Percentiles rank a stretch among this genome's conserved stretches.
Evolutionary conservation across 164 flowering plant genomes (phyloP).

Genomic region (Aristolochia contorta): DNA sequence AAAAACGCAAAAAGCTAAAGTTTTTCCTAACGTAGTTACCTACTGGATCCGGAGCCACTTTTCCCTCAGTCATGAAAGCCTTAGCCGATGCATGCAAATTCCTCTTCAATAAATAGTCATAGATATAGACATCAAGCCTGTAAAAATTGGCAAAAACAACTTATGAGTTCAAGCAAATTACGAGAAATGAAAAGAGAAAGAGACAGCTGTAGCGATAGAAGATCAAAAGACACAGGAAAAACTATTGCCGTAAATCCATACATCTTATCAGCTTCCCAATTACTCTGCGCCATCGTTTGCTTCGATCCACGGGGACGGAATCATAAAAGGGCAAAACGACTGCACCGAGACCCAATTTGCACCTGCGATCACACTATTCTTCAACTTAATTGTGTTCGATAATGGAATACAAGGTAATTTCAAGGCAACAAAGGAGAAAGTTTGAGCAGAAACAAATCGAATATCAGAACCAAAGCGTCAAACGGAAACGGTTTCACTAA

Average conservation of each 20-base stretch:
- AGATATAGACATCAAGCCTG: conserved; percentile 93
- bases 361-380: conserved; percentile 10
- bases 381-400: background rate
- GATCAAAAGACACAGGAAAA: background rate
- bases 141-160: background rate
- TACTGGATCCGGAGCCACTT: conserved; percentile 84
- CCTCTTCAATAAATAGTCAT: conserved; percentile 77
- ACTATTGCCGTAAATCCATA: conserved; percentile 14
- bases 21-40: conserved; percentile 32
- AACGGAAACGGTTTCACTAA: background rate
- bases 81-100: conserved; percentile 73
- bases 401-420: background rate
- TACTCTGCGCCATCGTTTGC: conserved; percentile 49
- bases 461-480: background rate
- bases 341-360: conserved; percentile 3
- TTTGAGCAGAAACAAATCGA: background rate
- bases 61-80: conserved; percentile 86
- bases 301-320: conserved; percentile 4
- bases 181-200: background rate
- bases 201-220: background rate
- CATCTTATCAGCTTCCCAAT: conserved; percentile 75
- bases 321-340: conserved; percentile 5
- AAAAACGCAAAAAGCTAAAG: no score
- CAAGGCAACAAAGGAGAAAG: background rate
- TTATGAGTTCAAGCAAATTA: background rate